Evolutionary conservation across 2,329 filamentous ascomycete species (phyloP).

Genomic region (Penicillium sp.): DNA sequence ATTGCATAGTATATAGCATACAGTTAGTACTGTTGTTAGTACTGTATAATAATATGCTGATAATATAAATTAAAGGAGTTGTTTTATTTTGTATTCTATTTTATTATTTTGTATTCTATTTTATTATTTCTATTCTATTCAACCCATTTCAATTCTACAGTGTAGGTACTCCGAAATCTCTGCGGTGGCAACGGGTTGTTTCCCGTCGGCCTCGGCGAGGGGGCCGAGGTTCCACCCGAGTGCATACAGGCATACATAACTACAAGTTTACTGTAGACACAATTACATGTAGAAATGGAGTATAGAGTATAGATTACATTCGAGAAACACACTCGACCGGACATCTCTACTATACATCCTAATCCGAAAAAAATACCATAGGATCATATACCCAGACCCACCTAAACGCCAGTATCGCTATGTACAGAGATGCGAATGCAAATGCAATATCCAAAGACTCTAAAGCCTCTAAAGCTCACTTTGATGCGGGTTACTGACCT

Average conservation of each 20-base stretch:
- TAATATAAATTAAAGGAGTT: neutral
- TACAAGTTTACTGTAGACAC: too few species aligned
- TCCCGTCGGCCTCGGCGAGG: slow-evolving; percentile 3
- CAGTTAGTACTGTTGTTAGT: too few species aligned
- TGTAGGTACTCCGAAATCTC: too few species aligned
- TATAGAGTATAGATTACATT: neutral
- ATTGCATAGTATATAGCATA: neutral
- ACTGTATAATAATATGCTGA: neutral
- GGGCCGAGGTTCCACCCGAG: neutral
- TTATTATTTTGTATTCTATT: neutral
- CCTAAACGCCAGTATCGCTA: neutral
- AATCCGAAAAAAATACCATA: too few species aligned
- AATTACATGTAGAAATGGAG: too few species aligned
- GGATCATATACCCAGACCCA: too few species aligned
- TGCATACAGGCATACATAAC: too few species aligned
- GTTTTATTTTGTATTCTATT: neutral
- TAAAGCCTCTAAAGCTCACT: slow-evolving; percentile 49
- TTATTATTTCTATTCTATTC: too few species aligned
- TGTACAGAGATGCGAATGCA: slow-evolving; percentile 10
- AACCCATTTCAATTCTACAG: too few species aligned
- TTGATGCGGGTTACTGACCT: slow-evolving; percentile 11
- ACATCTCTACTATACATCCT: too few species aligned
- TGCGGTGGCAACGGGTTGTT: slow-evolving; percentile 18
- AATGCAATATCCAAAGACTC: slow-evolving; percentile 10
- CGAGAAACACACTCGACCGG: neutral